Conservation (phyloP, 495 filamentous ascomycete species). For the Talaromyces trachyspermus region DNA sequence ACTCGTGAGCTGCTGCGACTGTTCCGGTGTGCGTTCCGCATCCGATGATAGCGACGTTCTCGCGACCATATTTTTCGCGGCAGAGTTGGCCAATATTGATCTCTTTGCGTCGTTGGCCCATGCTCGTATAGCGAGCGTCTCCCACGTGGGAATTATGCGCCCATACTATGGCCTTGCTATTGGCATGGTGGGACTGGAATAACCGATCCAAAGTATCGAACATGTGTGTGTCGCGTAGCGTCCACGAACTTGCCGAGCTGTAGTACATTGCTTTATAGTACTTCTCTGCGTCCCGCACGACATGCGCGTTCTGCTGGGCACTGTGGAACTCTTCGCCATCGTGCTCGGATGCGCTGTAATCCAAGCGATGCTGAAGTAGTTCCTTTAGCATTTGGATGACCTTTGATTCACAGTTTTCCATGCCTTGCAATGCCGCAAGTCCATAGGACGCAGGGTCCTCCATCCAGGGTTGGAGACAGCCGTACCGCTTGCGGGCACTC, state of each 20-base stretch:
- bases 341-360: slow-evolving; percentile 27
- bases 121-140: slow-evolving; percentile 50
- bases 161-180: slow-evolving; percentile 49
- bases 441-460: slow-evolving; percentile 49
- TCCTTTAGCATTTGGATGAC: slow-evolving; percentile 42
- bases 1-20: slow-evolving; percentile 48
- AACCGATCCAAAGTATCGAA: slow-evolving; percentile 45
- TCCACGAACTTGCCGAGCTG: slow-evolving; percentile 48
- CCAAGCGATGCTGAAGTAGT: slow-evolving; percentile 35
- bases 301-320: slow-evolving; percentile 47
- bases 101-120: slow-evolving; percentile 43
- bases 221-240: slow-evolving; percentile 52
- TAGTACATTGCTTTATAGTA: slow-evolving; percentile 57
- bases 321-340: slow-evolving; percentile 48
- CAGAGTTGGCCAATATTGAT: slow-evolving; percentile 51
- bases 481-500: slow-evolving; percentile 38
- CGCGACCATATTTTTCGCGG: slow-evolving; percentile 38
- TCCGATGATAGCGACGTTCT: slow-evolving; percentile 44
- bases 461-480: slow-evolving; percentile 41
- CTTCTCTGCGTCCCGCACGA: slow-evolving; percentile 48
- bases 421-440: slow-evolving; percentile 34
- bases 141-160: slow-evolving; percentile 55
- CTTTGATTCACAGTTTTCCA: slow-evolving; percentile 41
- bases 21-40: slow-evolving; percentile 49
- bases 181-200: slow-evolving; percentile 31